phyloP scores from a whole-genome alignment of 2,329 filamentous ascomycete genomes.

The Neonectria sp. region DNA sequence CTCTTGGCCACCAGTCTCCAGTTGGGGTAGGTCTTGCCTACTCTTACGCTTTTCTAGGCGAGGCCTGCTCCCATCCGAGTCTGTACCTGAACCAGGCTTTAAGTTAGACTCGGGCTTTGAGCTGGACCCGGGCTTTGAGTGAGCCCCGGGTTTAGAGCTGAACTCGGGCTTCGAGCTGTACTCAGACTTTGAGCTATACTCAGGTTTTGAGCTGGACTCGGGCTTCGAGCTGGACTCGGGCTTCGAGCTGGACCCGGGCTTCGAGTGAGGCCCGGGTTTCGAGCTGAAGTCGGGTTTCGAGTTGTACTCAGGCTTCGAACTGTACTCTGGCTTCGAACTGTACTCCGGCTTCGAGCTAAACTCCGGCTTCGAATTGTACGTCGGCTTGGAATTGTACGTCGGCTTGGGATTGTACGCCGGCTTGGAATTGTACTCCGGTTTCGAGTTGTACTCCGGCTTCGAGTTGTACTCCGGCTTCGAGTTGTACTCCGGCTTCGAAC shows the following conservation, averaged over 20 bases:
- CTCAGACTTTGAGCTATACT: conserved; percentile 33
- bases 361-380: no score
- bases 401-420: conserved; percentile 26
- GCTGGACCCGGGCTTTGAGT: conserved; percentile 7
- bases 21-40: conserved; percentile 59
- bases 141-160: not conserved
- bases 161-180: conserved; percentile 35
- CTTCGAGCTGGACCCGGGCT: conserved; percentile 22
- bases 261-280: conserved; percentile 23
- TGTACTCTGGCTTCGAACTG: not conserved
- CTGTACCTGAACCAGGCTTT: conserved; percentile 31
- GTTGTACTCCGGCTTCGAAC: conserved; percentile 4
- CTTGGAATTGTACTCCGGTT: not conserved
- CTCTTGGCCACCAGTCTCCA: conserved; percentile 59
- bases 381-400: conserved; percentile 38
- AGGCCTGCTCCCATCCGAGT: conserved; percentile 42
- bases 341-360: no score
- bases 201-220: not conserved
- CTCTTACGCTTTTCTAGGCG: conserved; percentile 50
- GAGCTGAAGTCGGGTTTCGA: conserved; percentile 38
- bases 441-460: conserved; percentile 22
- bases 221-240: conserved; percentile 39
- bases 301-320: conserved; percentile 2
- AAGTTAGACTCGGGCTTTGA: conserved; percentile 35
- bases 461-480: conserved; percentile 38